phyloP scores from a whole-genome alignment of 2,329 filamentous ascomycete species.

The Trichoderma cornu-damae region DNA sequence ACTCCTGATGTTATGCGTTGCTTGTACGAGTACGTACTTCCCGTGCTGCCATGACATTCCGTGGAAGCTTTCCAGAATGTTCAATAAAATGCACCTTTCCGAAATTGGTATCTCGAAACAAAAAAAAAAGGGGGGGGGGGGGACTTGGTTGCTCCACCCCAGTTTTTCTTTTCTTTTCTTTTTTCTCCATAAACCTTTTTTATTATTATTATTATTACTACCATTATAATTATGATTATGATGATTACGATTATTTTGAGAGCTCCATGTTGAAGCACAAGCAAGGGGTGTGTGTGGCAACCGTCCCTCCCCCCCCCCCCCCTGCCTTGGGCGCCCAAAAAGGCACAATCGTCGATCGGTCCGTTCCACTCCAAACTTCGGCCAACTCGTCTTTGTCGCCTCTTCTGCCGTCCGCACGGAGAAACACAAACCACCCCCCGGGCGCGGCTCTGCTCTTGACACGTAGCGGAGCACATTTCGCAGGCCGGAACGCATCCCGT shows the following conservation, averaged over 20 bases:
- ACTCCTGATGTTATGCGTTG: conserved; percentile 22
- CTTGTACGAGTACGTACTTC: too few species aligned
- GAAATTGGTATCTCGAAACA: conserved; percentile 8
- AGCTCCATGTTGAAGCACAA: conserved; percentile 9
- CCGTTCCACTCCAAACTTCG: conserved; percentile 16
- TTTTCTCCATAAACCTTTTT: too few species aligned
- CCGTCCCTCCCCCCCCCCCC: too few species aligned
- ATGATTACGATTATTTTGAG: too few species aligned
- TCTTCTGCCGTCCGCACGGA: conserved; percentile 10
- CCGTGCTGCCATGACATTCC: conserved; percentile 20
- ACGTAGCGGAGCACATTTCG: conserved; percentile 12
- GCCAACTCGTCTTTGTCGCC: conserved; percentile 16
- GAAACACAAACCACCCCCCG: not conserved
- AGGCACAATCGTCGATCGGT: conserved; percentile 11
- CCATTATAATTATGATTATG: too few species aligned
- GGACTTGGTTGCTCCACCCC: not conserved
- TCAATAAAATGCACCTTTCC: conserved; percentile 23
- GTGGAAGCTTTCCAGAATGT: conserved; percentile 31
- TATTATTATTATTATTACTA: too few species aligned
- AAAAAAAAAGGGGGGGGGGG: too few species aligned
- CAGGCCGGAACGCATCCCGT: conserved; percentile 11
- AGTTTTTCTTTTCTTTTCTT: too few species aligned
- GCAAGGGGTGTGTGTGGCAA: too few species aligned
- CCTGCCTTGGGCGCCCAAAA: too few species aligned
- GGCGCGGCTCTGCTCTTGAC: conserved; percentile 15